These are phyloP conservation scores for Colletotrichum brevisporum DNA, from an alignment of 2,329 filamentous ascomycete genomes.

Conservation along the genomic window DNA sequence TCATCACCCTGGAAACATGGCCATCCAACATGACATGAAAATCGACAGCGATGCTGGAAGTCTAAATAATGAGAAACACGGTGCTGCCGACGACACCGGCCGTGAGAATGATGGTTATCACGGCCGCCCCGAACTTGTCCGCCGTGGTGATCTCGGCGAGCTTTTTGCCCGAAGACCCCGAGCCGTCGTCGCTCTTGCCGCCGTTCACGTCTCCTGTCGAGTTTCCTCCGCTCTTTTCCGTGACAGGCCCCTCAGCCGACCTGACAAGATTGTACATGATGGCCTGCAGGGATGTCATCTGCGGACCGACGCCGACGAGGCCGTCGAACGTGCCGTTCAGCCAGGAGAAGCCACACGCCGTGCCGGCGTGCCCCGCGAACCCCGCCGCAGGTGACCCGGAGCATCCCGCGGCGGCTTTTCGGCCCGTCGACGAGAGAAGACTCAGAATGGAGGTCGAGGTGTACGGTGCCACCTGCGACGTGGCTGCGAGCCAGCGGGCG, in stretches of 20 bases:
- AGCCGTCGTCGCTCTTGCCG: constrained; percentile 34
- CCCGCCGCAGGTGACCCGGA: constrained; percentile 68
- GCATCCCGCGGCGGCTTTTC: constrained; percentile 73
- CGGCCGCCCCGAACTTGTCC: constrained; percentile 78
- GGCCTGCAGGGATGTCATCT: constrained; percentile 66
- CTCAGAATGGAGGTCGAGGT: constrained; percentile 68
- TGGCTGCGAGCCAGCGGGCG: constrained; percentile 75
- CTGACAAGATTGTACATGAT: constrained; percentile 65
- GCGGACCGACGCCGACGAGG: constrained; percentile 69
- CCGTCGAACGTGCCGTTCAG: constrained; percentile 60
- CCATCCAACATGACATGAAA: not conserved
- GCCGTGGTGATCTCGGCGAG: constrained; percentile 60
- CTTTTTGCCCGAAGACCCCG: not conserved
- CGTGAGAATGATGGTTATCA: constrained; percentile 72
- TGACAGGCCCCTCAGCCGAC: constrained; percentile 57
- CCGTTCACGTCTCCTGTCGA: constrained; percentile 56
- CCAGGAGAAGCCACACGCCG: constrained; percentile 76
- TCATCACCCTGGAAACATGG: not conserved
- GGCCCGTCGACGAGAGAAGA: constrained; percentile 69
- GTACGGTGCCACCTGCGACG: constrained; percentile 72
- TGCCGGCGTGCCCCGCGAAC: constrained; percentile 60
- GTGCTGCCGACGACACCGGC: constrained; percentile 54
- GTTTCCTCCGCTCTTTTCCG: constrained; percentile 66
- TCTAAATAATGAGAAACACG: constrained; percentile 22
- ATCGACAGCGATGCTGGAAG: not conserved